Evolutionary conservation across 75 land plant genomes (phyloP), one percentile per base, ranked within the genome.

Genomic region (Pinus tabuliformis): DNA sequence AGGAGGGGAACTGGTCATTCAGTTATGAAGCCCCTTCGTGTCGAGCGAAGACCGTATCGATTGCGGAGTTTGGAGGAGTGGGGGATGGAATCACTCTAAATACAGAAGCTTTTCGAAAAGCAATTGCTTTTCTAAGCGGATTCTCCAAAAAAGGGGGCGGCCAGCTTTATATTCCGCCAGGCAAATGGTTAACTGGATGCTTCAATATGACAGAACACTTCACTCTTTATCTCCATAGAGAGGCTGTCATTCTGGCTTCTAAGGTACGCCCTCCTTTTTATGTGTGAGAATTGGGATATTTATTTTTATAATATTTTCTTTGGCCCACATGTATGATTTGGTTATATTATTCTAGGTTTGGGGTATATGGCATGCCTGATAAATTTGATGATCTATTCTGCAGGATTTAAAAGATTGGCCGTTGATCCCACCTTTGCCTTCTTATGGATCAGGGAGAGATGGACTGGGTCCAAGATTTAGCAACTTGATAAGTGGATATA

Each of bases 371-470:
- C 21, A 6, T 66, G 21, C 71, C 52, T 68, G 45, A 12, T 39
- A 68, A 39, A 52, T 42, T 42, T 68, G 72, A 45, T 68, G 20
- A 42, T 68, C 11, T 39, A 39, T 39, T n/a, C 79, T 26, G 20
- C 79, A 90, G 92, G 86, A 88, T 66, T 70, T 73, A 61, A 75
- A 64, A 18, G 90, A 83, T 14, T 90, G 87, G 87, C 78, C 90
- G 2, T 75, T 88, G 22, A 88, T 90, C 28, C 82, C 81, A 12
- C 84, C 92, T 11, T 72, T 90, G 78, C 92, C 92, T 21, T 90
- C 92, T 3, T 90, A 90, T 70, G 92, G 92, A 42, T 60, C 81
- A 75, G 92, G 92, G n/a, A 78, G 92, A 75, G 92, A 90, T 60
- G 77, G 82, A 14, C 73, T 77, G 13, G 90, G 90, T 18, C 79